These are phyloP conservation scores for Plasmodium adleri DNA, from an alignment of 169 alveolate species.

Conservation along the genomic window DNA sequence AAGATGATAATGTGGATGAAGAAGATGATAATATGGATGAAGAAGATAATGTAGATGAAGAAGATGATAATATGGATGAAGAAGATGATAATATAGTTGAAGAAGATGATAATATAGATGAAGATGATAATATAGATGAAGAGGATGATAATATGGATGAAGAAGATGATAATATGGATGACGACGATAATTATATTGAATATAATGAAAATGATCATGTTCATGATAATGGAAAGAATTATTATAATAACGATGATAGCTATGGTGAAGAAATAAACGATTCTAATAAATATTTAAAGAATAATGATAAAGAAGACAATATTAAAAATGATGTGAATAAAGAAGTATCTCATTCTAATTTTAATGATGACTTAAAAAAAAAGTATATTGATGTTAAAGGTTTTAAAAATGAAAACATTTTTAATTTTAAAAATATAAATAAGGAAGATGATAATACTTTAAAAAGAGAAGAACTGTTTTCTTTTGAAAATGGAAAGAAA, in stretches of 20 bases:
- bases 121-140: background rate
- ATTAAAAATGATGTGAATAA: constrained; percentile 1
- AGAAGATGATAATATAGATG: background rate
- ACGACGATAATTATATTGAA: background rate
- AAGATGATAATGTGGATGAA: background rate
- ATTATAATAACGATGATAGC: background rate
- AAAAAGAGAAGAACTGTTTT: constrained; percentile 26
- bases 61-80: constrained; percentile 1
- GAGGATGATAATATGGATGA: background rate
- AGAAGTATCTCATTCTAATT: background rate
- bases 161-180: constrained; percentile 9
- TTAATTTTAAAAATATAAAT: background rate
- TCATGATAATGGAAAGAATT: constrained; percentile 14
- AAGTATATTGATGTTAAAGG: constrained; percentile 1
- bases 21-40: constrained; percentile 10
- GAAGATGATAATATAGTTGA: constrained; percentile 2
- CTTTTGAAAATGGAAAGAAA: constrained; percentile 26
- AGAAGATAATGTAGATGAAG: background rate
- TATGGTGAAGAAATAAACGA: background rate
- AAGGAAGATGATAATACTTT: background rate
- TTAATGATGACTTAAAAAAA: background rate
- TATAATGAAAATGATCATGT: constrained; percentile 8
- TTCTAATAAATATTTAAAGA: background rate
- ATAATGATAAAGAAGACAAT: background rate
- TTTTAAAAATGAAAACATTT: background rate